Conservation (phyloP, 2,329 filamentous ascomycete genomes). For the Nothophoma quercina region DNA sequence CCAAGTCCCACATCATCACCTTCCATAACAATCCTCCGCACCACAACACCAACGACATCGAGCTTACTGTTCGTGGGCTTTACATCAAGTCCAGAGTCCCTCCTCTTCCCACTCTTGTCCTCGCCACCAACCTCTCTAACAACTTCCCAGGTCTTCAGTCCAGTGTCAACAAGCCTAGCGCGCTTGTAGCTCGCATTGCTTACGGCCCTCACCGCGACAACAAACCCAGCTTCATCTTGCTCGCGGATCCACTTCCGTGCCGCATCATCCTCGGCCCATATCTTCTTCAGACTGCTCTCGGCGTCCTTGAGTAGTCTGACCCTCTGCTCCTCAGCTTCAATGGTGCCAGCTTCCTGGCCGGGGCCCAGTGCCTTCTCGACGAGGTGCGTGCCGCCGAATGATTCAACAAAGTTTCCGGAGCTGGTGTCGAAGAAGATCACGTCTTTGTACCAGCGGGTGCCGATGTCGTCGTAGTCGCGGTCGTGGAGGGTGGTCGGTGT, state of each 20-base stretch:
- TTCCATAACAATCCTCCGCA: conserved; percentile 38
- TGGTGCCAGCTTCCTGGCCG: conserved; percentile 42
- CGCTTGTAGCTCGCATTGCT: conserved; percentile 48
- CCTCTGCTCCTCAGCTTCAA: conserved; percentile 44
- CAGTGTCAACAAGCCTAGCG: conserved; percentile 40
- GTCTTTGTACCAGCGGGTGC: conserved; percentile 48
- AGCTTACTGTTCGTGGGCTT: conserved; percentile 42
- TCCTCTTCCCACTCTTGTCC: conserved; percentile 38
- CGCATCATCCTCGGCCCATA: conserved; percentile 30
- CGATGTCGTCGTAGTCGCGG: conserved; percentile 47
- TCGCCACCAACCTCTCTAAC: conserved; percentile 41
- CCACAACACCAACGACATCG: conserved; percentile 46
- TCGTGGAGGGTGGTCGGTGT: conserved; percentile 38
- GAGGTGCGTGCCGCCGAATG: conserved; percentile 42
- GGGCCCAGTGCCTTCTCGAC: conserved; percentile 37
- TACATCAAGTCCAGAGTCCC: conserved; percentile 41
- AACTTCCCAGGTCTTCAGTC: conserved; percentile 42
- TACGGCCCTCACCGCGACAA: conserved; percentile 40
- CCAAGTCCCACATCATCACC: conserved; percentile 39
- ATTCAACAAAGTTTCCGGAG: conserved; percentile 36
- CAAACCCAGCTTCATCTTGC: conserved; percentile 43
- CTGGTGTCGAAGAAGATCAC: conserved; percentile 40
- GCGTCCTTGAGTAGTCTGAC: conserved; percentile 44
- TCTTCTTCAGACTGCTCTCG: conserved; percentile 35
- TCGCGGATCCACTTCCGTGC: conserved; percentile 39